Evolutionary conservation across 2,329 filamentous ascomycete genomes (phyloP), one percentile per base, ranked within the genome.

Genomic region (Tolypocladium nubicola): DNA sequence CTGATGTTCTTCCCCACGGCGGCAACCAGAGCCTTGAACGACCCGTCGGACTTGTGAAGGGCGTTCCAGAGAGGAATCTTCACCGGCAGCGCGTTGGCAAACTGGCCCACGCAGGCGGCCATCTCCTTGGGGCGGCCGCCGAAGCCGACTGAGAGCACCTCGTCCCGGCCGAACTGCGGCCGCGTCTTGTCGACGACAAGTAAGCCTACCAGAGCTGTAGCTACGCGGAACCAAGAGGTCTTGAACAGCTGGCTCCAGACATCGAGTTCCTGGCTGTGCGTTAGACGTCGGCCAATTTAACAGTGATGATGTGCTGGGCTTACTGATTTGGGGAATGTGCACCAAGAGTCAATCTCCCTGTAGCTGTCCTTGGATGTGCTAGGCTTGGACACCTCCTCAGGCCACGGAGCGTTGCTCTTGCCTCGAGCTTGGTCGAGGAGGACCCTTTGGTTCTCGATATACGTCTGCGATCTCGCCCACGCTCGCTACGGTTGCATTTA

Each of bases 41-140:
- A 43, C 4, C 50, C 52, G 14, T 57, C 57, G 2, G 56, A 16
- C 16, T 53, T 35, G 19, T 41, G 16, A 10, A 59, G 49, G 23
- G 49, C 45, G 23, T 59, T 38, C 59, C 59, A 61, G 8, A 61
- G 33, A 16, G 59, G 57, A 23, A 61, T n/a, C 38, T 54, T 57
- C 5, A 61, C 59, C 4, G 59, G 59, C 19, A 61, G 57, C 16
- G 57, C 55, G 39, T 61, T 61, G 57, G 59, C 59, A 45, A 61
- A 61, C 23, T 61, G 59, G 5, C 59, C 59, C 41, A 61, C 50
- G 26, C 59, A 61, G 14, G 52, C 39, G 10, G 33, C 23, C 57
- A 61, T 59, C 23, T 59, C 59, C 39, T 55, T 55, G 3, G 55
- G 58, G 9, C 55, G 58, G 41, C 58, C 49, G 33, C 55, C 57